A percentile compares a stretch with the other conserved stretches of the same genome.
Evolutionary conservation across 2,329 filamentous ascomycete genomes (phyloP).

Genomic region (Hymenoscyphus fraxineus): DNA sequence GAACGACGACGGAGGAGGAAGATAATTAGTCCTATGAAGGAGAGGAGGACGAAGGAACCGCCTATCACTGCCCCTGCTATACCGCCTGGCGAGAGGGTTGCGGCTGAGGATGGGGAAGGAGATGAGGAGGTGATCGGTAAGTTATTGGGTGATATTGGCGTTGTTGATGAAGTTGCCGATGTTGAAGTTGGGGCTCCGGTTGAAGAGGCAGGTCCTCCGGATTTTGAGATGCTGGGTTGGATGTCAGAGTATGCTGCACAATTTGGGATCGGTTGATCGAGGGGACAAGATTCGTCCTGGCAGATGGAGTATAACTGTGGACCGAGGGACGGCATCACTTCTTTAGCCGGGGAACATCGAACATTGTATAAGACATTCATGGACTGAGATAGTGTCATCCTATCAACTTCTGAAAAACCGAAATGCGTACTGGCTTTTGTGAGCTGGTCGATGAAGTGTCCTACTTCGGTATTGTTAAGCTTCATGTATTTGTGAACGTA

Average conservation of each 20-base stretch:
- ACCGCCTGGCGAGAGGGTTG: not conserved
- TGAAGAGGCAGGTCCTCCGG: conserved; percentile 13
- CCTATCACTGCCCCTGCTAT: conserved; percentile 1
- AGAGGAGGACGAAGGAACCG: not conserved
- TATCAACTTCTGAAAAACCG: conserved; percentile 33
- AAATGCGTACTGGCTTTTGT: conserved; percentile 26
- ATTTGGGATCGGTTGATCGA: conserved; percentile 29
- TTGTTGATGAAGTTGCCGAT: not conserved
- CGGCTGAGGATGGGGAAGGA: not conserved
- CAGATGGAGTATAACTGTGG: conserved; percentile 32
- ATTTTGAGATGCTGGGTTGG: conserved; percentile 13
- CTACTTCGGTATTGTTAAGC: conserved; percentile 31
- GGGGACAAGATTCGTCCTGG: conserved; percentile 30
- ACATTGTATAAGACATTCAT: conserved; percentile 34
- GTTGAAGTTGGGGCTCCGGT: not conserved
- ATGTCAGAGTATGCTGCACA: conserved; percentile 31
- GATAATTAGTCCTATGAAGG: conserved; percentile 2
- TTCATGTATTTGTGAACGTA: conserved; percentile 38
- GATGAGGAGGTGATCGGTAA: conserved; percentile 1
- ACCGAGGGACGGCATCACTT: conserved; percentile 13
- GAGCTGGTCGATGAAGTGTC: conserved; percentile 35
- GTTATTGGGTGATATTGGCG: not conserved
- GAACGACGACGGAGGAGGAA: conserved; percentile 1
- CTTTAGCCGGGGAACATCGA: conserved; percentile 27
- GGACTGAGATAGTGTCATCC: conserved; percentile 19